These are phyloP conservation scores for Lipomyces spencermartinsiae DNA, from an alignment of 805 yeast genomes.

Conservation along the genomic window DNA sequence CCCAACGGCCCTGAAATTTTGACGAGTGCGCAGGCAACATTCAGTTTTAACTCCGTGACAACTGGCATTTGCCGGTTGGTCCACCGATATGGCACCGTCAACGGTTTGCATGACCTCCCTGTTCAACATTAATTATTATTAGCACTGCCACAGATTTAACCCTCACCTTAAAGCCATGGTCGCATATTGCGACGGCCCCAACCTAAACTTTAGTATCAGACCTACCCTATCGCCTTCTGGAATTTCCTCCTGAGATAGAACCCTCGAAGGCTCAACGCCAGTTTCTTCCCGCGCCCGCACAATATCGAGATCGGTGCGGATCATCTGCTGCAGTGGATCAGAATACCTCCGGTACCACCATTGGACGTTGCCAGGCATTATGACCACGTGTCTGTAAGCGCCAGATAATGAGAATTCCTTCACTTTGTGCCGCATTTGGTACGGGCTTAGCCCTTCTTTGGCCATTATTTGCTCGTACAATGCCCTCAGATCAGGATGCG, in stretches of 20 bases:
- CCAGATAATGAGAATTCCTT: slow-evolving; percentile 93
- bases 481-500: slow-evolving; percentile 53
- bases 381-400: slow-evolving; percentile 76
- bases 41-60: too few species aligned
- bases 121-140: too few species aligned
- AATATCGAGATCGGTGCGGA: slow-evolving; percentile 77
- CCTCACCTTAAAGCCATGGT: slow-evolving; percentile 96
- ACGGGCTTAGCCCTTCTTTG: slow-evolving; percentile 81
- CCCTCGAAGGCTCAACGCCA: slow-evolving; percentile 17
- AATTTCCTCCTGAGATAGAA: slow-evolving; percentile 11
- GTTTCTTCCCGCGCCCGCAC: slow-evolving; percentile 47
- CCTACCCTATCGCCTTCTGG: slow-evolving; percentile 61
- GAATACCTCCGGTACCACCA: slow-evolving; percentile 67
- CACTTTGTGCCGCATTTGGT: slow-evolving; percentile 80
- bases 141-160: too few species aligned
- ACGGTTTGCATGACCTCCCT: too few species aligned
- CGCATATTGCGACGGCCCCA: slow-evolving; percentile 90
- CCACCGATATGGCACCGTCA: too few species aligned
- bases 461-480: slow-evolving; percentile 69
- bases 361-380: slow-evolving; percentile 67
- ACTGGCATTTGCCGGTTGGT: too few species aligned
- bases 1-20: too few species aligned
- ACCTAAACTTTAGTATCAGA: slow-evolving; percentile 72
- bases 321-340: slow-evolving; percentile 68
- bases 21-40: too few species aligned